Conservation (phyloP, 78 protist species). For the Dictyostelium discoideum region DNA sequence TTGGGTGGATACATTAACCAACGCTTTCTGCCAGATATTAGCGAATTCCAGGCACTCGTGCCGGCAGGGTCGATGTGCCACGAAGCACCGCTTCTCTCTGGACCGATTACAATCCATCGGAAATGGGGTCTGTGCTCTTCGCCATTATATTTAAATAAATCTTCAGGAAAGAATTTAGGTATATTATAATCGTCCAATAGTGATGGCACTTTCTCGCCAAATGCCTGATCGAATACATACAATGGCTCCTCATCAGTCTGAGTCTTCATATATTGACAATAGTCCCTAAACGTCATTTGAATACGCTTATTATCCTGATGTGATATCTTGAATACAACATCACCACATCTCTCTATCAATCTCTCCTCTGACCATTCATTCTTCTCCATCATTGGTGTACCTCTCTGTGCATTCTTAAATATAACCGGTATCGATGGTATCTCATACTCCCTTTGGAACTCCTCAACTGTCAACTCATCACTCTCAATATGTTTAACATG, state of each 20-base stretch:
- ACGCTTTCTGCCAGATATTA: conserved; percentile 62
- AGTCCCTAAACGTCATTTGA: conserved; percentile 66
- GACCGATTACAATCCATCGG: conserved; percentile 83
- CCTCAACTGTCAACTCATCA: conserved; percentile 7
- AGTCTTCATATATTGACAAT: conserved; percentile 25
- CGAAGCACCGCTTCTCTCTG: conserved; percentile 77
- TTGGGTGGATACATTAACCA: conserved; percentile 85
- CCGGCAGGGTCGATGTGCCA: conserved; percentile 85
- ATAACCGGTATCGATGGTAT: conserved; percentile 33
- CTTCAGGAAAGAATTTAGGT: conserved; percentile 78
- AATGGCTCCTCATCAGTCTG: conserved; percentile 82
- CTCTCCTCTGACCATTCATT: conserved; percentile 33
- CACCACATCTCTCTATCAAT: conserved; percentile 56
- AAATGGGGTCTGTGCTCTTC: conserved; percentile 61
- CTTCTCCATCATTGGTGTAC: not conserved
- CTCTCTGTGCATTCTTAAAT: conserved; percentile 4
- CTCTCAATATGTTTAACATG: not conserved
- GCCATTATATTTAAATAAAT: conserved; percentile 25
- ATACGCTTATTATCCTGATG: conserved; percentile 50
- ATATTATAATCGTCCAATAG: conserved; percentile 28
- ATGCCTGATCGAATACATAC: conserved; percentile 78
- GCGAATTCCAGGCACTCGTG: conserved; percentile 80
- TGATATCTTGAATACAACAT: conserved; percentile 39
- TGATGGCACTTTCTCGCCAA: conserved; percentile 72
- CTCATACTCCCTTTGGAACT: conserved; percentile 28